Evolutionary conservation across 2,329 filamentous ascomycete genomes (phyloP), one percentile per base, ranked within the genome.

Genomic region (Lizonia empirigonia): DNA sequence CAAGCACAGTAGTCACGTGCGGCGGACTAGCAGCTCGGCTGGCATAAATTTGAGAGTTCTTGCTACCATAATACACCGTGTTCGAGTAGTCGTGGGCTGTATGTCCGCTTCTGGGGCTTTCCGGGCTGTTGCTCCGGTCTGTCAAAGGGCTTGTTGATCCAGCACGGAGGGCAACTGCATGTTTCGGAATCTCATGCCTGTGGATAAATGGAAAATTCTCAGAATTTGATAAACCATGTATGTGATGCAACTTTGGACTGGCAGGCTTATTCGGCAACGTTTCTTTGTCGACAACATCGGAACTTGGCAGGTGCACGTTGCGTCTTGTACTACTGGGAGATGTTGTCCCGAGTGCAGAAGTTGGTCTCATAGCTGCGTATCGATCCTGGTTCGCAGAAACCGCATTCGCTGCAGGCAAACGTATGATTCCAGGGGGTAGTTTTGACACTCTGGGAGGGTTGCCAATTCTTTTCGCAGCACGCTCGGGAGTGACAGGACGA

Each of bases 191-290:
- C 37, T 68, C 65, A 13, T 41, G 46, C 22, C 50, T 57, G 15
- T 60, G 61, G 1, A 67, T 51, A 26, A 64, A 70, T 0, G 66
- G 65, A 30, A 63, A 51, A 7, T 56, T 41, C 18, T 61, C 53
- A 12, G 60, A 41, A 19, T 47, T 29, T 5, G 60, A 52, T 24
- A 65, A 44, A 23, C 51, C 51, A 40, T 53, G 57, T 8, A 67
- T 23, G 26, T 61, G 50, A 38, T 70, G 63, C 5, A 70, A 32
- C 38, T 56, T 63, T 6, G 63, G 65, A 16, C 49, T 59, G 3
- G 30, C 40, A 16, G 57, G 46, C 36, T 49, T 53, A 18, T 20
- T 36, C 7, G 4, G 7, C 1, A 19, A 1, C 5, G 18, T 20
- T 12, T 6, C 13, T n/a, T 4, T 20, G 20, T 19, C 13, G 6